Conservation (phyloP, 345 rosid genomes). For the Populus alba region DNA sequence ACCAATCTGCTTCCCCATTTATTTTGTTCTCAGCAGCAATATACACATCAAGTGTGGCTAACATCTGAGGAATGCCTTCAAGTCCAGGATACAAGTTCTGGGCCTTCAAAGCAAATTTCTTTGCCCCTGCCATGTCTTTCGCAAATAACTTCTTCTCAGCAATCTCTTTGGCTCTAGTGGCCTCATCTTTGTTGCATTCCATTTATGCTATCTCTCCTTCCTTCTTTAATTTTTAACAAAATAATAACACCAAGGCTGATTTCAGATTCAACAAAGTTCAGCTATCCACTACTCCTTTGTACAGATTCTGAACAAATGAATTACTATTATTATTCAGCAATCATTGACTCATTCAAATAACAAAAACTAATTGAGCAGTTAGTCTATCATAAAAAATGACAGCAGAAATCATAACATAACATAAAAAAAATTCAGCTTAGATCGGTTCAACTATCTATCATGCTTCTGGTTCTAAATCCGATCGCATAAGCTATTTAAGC, state of each 20-base stretch:
- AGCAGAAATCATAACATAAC: too few species aligned
- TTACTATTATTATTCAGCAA: background rate
- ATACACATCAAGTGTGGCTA: slow-evolving; percentile 60
- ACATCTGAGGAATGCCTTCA: slow-evolving; percentile 61
- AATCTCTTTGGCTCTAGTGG: slow-evolving; percentile 75
- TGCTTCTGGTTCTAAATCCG: background rate
- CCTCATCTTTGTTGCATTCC: slow-evolving; percentile 96
- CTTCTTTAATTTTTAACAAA: background rate
- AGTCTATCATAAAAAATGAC: too few species aligned
- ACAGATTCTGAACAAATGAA: background rate
- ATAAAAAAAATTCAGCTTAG: too few species aligned
- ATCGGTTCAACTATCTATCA: background rate
- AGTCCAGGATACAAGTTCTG: slow-evolving; percentile 68
- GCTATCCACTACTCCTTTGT: background rate
- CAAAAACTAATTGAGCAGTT: too few species aligned
- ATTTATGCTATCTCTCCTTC: slow-evolving; percentile 24
- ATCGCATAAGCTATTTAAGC: background rate
- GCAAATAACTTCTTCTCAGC: slow-evolving; percentile 75
- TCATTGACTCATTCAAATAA: too few species aligned
- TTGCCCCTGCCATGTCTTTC: slow-evolving; percentile 69
- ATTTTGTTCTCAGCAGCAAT: slow-evolving; percentile 60
- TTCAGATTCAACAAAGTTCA: background rate
- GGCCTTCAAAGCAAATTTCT: slow-evolving; percentile 72
- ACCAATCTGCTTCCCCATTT: slow-evolving; percentile 74
- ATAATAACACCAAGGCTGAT: background rate